Percentiles rank a stretch among this genome's conserved stretches.
phyloP scores from a whole-genome alignment of 345 rosid genomes.

The Euphorbia tirucalli region DNA sequence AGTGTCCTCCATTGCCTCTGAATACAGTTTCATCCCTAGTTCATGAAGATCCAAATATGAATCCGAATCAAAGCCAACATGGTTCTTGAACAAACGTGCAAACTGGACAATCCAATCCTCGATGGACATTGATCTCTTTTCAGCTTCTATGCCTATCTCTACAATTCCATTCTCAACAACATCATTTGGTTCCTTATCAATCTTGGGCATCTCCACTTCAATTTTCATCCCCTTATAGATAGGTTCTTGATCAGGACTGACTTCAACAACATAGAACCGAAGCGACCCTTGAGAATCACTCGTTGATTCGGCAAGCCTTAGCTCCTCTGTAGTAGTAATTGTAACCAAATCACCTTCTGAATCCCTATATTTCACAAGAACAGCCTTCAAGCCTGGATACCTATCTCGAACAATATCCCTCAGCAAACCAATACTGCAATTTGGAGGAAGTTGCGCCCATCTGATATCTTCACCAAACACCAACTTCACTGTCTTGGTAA shows the following conservation, averaged over 20 bases:
- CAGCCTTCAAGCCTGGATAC: constrained; percentile 69
- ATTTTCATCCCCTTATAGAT: constrained; percentile 53
- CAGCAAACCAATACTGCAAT: constrained; percentile 61
- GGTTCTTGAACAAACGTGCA: constrained; percentile 86
- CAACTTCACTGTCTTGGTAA: constrained; percentile 74
- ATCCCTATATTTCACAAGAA: constrained; percentile 82
- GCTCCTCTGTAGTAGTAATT: constrained; percentile 78
- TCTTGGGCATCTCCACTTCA: constrained; percentile 32
- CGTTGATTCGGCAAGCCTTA: constrained; percentile 63
- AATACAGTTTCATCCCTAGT: constrained; percentile 85
- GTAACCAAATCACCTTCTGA: constrained; percentile 92
- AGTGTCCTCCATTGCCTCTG: constrained; percentile 92
- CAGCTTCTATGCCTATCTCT: constrained; percentile 35
- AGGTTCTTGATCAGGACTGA: constrained; percentile 79
- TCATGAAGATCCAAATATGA: constrained; percentile 90
- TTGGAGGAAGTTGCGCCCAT: constrained; percentile 74
- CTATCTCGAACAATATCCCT: constrained; percentile 78
- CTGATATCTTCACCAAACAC: constrained; percentile 93
- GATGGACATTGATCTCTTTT: constrained; percentile 38
- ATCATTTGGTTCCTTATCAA: constrained; percentile 30
- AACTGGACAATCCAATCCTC: constrained; percentile 93
- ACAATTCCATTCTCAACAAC: constrained; percentile 46
- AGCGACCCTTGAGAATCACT: constrained; percentile 55
- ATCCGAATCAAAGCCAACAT: constrained; percentile 96
- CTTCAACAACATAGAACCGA: constrained; percentile 73